Evolutionary conservation across 2,329 filamentous ascomycete genomes (phyloP).

Genomic region (Cordyceps javanica): DNA sequence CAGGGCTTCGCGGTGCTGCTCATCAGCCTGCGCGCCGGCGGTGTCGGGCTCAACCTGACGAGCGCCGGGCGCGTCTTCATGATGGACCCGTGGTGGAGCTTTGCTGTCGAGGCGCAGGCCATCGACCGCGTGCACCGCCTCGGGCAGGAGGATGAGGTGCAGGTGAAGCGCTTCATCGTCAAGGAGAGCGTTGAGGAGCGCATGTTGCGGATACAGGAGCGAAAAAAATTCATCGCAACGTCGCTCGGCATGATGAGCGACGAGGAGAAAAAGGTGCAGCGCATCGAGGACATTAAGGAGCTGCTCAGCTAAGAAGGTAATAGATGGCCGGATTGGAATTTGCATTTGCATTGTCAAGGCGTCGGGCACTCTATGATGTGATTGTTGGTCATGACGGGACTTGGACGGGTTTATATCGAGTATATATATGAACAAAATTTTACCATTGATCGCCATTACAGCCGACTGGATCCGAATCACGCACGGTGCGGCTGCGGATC

Average conservation of each 20-base stretch:
- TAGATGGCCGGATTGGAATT: too few species aligned
- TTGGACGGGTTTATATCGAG: background rate
- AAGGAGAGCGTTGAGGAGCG: conserved; percentile 88
- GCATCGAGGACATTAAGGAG: conserved; percentile 92
- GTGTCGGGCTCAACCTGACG: conserved; percentile 89
- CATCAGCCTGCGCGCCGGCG: conserved; percentile 80
- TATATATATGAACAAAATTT: background rate
- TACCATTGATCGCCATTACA: background rate
- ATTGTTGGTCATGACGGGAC: background rate
- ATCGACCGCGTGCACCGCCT: conserved; percentile 97
- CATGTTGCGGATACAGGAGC: conserved; percentile 88
- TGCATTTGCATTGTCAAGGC: background rate
- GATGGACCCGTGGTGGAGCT: conserved; percentile 99
- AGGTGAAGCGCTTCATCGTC: conserved; percentile 82
- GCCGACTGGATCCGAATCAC: too few species aligned
- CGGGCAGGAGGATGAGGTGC: conserved; percentile 83
- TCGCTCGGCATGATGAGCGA: conserved; percentile 92
- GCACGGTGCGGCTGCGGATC: background rate
- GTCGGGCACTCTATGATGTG: background rate
- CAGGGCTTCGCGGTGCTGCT: conserved; percentile 67
- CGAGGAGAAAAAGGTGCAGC: conserved; percentile 82
- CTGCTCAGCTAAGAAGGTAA: conserved; percentile 55
- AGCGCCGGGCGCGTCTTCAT: conserved; percentile 87
- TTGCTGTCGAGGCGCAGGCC: conserved; percentile 90
- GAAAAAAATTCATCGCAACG: conserved; percentile 95